Conservation (phyloP, 1,284 basidiomycete genomes). For the Boletellus sp. region DNA sequence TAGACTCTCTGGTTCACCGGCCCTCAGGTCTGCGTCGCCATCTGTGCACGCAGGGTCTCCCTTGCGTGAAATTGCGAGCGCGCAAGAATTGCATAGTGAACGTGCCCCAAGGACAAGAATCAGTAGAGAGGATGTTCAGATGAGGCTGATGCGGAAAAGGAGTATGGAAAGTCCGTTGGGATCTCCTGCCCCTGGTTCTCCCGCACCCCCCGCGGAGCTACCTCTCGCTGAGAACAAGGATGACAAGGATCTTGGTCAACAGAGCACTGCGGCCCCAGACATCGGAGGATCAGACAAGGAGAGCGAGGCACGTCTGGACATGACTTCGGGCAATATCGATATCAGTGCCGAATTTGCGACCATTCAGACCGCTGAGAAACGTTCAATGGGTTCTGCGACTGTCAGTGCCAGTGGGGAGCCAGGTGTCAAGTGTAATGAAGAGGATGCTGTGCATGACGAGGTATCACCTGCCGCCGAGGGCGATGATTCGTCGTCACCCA, state of each 20-base stretch:
- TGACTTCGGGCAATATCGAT: slow-evolving; percentile 29
- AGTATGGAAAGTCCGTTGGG: slow-evolving; percentile 41
- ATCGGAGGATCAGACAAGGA: slow-evolving; percentile 3
- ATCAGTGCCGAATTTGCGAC: slow-evolving; percentile 43
- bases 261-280: not conserved
- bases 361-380: slow-evolving; percentile 44
- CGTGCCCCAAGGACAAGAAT: slow-evolving; percentile 39
- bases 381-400: slow-evolving; percentile 24
- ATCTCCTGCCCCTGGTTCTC: slow-evolving; percentile 15
- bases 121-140: slow-evolving; percentile 51
- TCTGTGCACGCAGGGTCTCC: slow-evolving; percentile 26
- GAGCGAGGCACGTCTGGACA: slow-evolving; percentile 9
- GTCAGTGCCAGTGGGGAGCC: not conserved
- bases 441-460: not conserved
- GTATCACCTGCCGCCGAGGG: not conserved
- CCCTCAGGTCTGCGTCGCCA: slow-evolving; percentile 21
- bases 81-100: slow-evolving; percentile 23
- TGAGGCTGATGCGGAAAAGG: slow-evolving; percentile 43
- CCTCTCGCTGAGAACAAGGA: not conserved
- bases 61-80: slow-evolving; percentile 22
- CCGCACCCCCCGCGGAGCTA: slow-evolving; percentile 1
- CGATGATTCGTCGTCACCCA: not conserved
- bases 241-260: not conserved
- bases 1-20: slow-evolving; percentile 20
- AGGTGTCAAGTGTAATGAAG: not conserved